Evolutionary conservation across 768 basidiomycete species (phyloP).

Genomic region (Tylopilus felleus): DNA sequence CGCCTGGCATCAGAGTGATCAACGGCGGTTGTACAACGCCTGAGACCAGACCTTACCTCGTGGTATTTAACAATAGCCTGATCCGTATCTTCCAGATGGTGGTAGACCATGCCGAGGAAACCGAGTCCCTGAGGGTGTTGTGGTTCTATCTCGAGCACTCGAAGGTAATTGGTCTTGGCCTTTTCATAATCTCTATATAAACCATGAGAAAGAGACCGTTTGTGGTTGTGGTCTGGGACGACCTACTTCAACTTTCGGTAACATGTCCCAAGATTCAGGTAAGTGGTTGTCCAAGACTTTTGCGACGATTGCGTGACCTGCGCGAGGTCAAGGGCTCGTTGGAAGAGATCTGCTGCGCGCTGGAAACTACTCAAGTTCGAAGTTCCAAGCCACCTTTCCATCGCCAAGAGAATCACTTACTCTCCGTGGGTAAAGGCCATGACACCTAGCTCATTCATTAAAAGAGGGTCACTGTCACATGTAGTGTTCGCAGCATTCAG

Average conservation of each 20-base stretch:
- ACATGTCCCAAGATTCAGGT: slow-evolving; percentile 90
- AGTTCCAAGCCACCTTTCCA: not conserved
- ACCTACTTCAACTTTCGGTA: slow-evolving; percentile 75
- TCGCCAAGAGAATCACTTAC: slow-evolving; percentile 42
- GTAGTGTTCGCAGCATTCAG: slow-evolving; percentile 76
- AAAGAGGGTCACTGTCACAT: slow-evolving; percentile 84
- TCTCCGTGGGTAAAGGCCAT: slow-evolving; percentile 85
- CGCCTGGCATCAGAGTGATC: slow-evolving; percentile 42
- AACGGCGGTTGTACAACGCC: not conserved
- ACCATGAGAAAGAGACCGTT: slow-evolving; percentile 5
- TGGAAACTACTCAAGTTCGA: slow-evolving; percentile 61
- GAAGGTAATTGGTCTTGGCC: slow-evolving; percentile 70
- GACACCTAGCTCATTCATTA: slow-evolving; percentile 91
- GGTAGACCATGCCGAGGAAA: slow-evolving; percentile 86
- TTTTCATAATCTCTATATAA: slow-evolving; percentile 49
- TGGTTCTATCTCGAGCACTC: slow-evolving; percentile 86
- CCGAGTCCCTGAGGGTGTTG: slow-evolving; percentile 77
- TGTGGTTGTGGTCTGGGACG: not conserved
- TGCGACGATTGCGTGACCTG: slow-evolving; percentile 83
- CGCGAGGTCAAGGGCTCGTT: slow-evolving; percentile 74
- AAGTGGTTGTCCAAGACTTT: slow-evolving; percentile 83
- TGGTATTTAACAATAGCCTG: slow-evolving; percentile 89
- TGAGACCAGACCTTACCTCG: slow-evolving; percentile 52
- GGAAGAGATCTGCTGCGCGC: slow-evolving; percentile 67
- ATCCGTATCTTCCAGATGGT: slow-evolving; percentile 69